A percentile compares a stretch with the other conserved stretches of the same genome.
Evolutionary conservation across 805 yeast species (phyloP).

Genomic region (Saccharomyces jurei): DNA sequence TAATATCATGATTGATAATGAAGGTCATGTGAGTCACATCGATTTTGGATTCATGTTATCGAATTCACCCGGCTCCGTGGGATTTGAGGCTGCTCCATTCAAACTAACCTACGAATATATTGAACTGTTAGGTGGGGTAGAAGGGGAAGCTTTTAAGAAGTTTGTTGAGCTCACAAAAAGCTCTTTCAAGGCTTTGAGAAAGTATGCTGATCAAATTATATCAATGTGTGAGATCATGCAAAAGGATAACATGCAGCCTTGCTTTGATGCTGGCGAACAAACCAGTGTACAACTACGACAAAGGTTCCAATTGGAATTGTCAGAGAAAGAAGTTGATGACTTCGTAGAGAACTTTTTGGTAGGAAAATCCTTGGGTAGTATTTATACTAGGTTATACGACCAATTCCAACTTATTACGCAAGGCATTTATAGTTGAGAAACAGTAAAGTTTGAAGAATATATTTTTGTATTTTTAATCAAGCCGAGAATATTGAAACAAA

Average conservation of each 20-base stretch:
- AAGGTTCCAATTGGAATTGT: slow-evolving; percentile 69
- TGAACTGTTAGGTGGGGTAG: slow-evolving; percentile 76
- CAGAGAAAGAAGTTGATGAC: slow-evolving; percentile 53
- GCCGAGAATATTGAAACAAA: background rate
- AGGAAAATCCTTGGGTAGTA: slow-evolving; percentile 75
- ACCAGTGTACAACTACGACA: slow-evolving; percentile 74
- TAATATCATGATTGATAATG: slow-evolving; percentile 91
- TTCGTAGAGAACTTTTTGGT: slow-evolving; percentile 75
- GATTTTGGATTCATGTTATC: slow-evolving; percentile 92
- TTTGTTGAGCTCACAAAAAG: slow-evolving; percentile 59
- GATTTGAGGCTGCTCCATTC: slow-evolving; percentile 96
- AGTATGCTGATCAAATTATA: slow-evolving; percentile 64
- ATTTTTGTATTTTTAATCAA: background rate
- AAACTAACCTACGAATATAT: slow-evolving; percentile 85
- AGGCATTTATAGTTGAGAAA: slow-evolving; percentile 67
- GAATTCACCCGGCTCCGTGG: slow-evolving; percentile 94
- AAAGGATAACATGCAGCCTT: slow-evolving; percentile 80
- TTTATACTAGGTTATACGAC: slow-evolving; percentile 87
- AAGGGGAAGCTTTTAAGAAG: slow-evolving; percentile 48
- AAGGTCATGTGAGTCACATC: slow-evolving; percentile 90
- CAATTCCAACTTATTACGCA: slow-evolving; percentile 92
- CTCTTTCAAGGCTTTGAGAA: slow-evolving; percentile 68
- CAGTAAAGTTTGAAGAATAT: background rate
- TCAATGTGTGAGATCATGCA: slow-evolving; percentile 91
- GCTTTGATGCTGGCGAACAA: slow-evolving; percentile 80